Conservation (phyloP, 2,329 filamentous ascomycete species). For the Claviceps sp. region DNA sequence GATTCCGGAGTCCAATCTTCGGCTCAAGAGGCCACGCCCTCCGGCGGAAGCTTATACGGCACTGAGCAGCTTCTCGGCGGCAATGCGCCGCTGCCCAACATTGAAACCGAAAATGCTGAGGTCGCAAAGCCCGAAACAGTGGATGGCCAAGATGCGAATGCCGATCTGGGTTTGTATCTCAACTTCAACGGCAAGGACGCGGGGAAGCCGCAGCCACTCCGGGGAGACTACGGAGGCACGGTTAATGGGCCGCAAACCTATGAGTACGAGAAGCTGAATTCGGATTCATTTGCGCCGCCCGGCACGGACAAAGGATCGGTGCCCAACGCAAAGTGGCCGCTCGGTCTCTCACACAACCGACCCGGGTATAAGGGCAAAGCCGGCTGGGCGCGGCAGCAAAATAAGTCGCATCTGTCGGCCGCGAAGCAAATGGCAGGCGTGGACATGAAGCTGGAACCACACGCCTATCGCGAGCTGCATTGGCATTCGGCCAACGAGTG, state of each 20-base stretch:
- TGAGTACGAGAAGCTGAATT: constrained; percentile 38
- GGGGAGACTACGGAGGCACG: constrained; percentile 33
- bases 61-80: constrained; percentile 26
- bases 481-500: constrained; percentile 45
- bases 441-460: constrained; percentile 42
- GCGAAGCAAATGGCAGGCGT: constrained; percentile 42
- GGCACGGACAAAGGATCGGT: constrained; percentile 36
- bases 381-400: constrained; percentile 43
- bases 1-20: constrained; percentile 26
- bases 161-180: constrained; percentile 36
- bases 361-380: constrained; percentile 26
- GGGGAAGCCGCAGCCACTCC: constrained; percentile 40
- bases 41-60: constrained; percentile 27
- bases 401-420: constrained; percentile 33
- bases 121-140: constrained; percentile 28
- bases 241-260: constrained; percentile 39
- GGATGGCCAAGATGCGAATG: constrained; percentile 35
- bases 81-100: constrained; percentile 22
- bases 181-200: constrained; percentile 32
- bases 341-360: constrained; percentile 37
- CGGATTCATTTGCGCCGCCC: constrained; percentile 39
- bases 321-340: constrained; percentile 37
- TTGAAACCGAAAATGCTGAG: constrained; percentile 24
- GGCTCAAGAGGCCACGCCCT: constrained; percentile 22
- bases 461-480: constrained; percentile 49